Conservation (phyloP, 805 yeast species). For the Ogataea chonburiensis region DNA sequence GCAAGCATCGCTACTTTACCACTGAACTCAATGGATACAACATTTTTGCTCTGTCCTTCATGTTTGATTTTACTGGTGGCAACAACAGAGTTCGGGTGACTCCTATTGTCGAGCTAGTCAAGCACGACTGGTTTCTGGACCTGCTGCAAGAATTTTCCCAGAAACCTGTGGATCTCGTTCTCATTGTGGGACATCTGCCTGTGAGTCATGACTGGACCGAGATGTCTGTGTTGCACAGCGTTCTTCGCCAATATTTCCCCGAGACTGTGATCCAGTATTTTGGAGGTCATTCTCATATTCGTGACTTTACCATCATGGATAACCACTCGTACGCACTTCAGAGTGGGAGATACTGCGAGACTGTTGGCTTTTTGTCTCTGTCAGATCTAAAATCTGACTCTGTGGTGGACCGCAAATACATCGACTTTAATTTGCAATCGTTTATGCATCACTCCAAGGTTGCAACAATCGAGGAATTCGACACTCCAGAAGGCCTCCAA, state of each 20-base stretch:
- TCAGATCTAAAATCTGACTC: slow-evolving; percentile 15
- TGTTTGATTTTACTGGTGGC: slow-evolving; percentile 69
- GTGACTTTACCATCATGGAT: slow-evolving; percentile 78
- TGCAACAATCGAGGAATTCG: slow-evolving; percentile 37
- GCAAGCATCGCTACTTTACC: slow-evolving; percentile 58
- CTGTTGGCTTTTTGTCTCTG: slow-evolving; percentile 83
- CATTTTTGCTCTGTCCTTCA: slow-evolving; percentile 70
- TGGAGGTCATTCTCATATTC: slow-evolving; percentile 92
- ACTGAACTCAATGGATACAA: slow-evolving; percentile 54
- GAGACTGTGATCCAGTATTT: slow-evolving; percentile 71
- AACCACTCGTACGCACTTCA: slow-evolving; percentile 72
- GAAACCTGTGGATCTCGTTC: slow-evolving; percentile 56
- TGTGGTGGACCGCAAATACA: slow-evolving; percentile 58
- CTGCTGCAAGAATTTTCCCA: slow-evolving; percentile 32
- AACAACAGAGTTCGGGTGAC: slow-evolving; percentile 64
- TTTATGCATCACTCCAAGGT: slow-evolving; percentile 59
- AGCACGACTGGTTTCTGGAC: slow-evolving; percentile 64
- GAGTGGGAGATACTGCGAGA: slow-evolving; percentile 91
- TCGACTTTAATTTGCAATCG: slow-evolving; percentile 77
- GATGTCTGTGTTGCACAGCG: slow-evolving; percentile 43
- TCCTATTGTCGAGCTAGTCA: slow-evolving; percentile 52
- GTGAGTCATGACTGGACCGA: slow-evolving; percentile 57
- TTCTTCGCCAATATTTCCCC: slow-evolving; percentile 60
- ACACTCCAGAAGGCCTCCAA: slow-evolving; percentile 53
- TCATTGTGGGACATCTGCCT: slow-evolving; percentile 81